A percentile compares a stretch with the other conserved stretches of the same genome.
Evolutionary conservation across 2,329 filamentous ascomycete species (phyloP).

Genomic region (Sporothrix phasma): DNA sequence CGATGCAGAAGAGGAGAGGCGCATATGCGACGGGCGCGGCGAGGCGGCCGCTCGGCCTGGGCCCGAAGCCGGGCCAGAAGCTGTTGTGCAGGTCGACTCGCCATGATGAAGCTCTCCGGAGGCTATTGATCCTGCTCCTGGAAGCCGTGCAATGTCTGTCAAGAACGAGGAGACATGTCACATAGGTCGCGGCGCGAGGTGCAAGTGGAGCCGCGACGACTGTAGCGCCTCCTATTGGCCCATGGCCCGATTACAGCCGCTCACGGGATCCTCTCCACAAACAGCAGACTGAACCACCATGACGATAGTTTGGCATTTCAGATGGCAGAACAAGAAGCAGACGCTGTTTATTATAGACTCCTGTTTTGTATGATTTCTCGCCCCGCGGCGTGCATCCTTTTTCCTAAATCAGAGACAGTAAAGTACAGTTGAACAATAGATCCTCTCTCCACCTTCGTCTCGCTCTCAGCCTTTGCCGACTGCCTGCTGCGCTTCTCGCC

Average conservation of each 20-base stretch:
- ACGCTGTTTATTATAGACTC: slow-evolving; percentile 4
- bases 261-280: too few species aligned
- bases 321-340: not conserved
- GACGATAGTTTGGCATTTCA: too few species aligned
- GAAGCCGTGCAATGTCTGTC: not conserved
- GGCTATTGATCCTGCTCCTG: too few species aligned
- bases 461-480: too few species aligned
- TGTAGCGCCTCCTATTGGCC: not conserved
- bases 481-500: too few species aligned
- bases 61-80: not conserved
- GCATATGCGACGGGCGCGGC: not conserved
- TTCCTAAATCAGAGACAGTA: not conserved
- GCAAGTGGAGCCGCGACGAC: not conserved
- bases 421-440: slow-evolving; percentile 6
- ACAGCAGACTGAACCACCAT: too few species aligned
- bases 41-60: not conserved
- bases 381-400: not conserved
- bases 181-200: not conserved
- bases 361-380: slow-evolving; percentile 7
- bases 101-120: too few species aligned
- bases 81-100: not conserved
- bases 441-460: not conserved
- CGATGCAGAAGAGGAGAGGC: not conserved
- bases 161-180: not conserved
- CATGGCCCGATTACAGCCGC: not conserved